Conservation (phyloP, 768 basidiomycete genomes). For the Tulasnella sp. region DNA sequence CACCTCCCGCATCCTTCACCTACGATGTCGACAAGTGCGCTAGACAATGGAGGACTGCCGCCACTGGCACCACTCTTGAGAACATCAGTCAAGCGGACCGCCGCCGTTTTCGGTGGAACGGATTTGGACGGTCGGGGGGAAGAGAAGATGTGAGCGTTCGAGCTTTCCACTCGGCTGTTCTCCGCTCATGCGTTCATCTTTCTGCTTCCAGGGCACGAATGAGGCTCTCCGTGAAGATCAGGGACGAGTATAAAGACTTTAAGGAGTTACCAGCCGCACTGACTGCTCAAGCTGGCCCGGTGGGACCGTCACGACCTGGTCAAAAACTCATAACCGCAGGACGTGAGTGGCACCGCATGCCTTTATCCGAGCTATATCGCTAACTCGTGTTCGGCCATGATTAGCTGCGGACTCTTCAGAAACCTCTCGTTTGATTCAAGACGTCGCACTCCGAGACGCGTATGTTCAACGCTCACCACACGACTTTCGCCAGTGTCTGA, state of each 20-base stretch:
- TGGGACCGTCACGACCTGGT: slow-evolving; percentile 67
- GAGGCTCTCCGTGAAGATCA: slow-evolving; percentile 71
- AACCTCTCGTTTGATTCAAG: slow-evolving; percentile 46
- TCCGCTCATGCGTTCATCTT: background rate
- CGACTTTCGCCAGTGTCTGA: slow-evolving; percentile 16
- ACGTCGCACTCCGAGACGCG: slow-evolving; percentile 46
- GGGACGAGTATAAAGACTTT: slow-evolving; percentile 79
- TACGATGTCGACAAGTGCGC: background rate
- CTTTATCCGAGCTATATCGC: background rate
- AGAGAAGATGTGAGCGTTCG: slow-evolving; percentile 46
- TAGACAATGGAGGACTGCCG: slow-evolving; percentile 20
- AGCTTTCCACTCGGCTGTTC: background rate
- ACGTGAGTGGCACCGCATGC: slow-evolving; percentile 31
- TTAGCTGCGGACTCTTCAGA: slow-evolving; percentile 36
- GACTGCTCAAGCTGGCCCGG: slow-evolving; percentile 59
- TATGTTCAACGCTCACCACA: slow-evolving; percentile 13
- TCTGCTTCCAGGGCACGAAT: slow-evolving; percentile 45
- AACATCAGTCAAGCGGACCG: slow-evolving; percentile 55
- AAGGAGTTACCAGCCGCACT: slow-evolving; percentile 75
- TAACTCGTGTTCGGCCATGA: background rate
- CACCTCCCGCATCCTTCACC: background rate
- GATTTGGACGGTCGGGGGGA: slow-evolving; percentile 36
- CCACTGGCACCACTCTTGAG: slow-evolving; percentile 55
- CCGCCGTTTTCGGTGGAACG: slow-evolving; percentile 12
- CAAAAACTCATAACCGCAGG: slow-evolving; percentile 65